phyloP scores from a whole-genome alignment of 2,329 filamentous ascomycete species.

The Botrytis pseudocinerea region DNA sequence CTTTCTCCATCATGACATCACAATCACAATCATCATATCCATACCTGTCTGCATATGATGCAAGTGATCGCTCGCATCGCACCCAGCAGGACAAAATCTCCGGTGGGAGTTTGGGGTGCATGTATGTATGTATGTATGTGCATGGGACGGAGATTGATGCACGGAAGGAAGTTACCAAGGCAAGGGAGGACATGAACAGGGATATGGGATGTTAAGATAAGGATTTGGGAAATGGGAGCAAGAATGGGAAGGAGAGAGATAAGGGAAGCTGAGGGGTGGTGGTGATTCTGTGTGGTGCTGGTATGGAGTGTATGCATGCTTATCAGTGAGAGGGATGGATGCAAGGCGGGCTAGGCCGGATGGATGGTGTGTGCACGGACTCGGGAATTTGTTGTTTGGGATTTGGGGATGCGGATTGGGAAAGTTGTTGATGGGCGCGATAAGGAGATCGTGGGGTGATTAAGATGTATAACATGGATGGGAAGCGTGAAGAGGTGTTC shows the following conservation, averaged over 20 bases:
- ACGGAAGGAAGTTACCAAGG: background rate
- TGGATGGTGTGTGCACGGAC: constrained; percentile 1
- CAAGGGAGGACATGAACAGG: too few species aligned
- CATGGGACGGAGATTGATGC: background rate
- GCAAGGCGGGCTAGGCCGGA: background rate
- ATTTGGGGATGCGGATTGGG: background rate
- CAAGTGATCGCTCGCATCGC: background rate
- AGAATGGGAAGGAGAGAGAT: background rate
- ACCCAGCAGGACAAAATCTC: background rate
- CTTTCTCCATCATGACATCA: constrained; percentile 15
- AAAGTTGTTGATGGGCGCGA: background rate
- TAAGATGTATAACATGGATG: background rate
- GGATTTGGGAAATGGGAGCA: background rate
- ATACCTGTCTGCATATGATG: background rate
- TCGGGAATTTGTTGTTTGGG: background rate
- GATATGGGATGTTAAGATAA: background rate
- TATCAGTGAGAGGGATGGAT: constrained; percentile 3
- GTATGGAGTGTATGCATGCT: constrained; percentile 1
- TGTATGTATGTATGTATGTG: background rate
- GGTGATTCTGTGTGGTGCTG: background rate
- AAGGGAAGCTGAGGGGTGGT: background rate
- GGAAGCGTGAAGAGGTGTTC: background rate
- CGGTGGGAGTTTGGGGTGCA: constrained; percentile 7
- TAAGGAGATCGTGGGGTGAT: background rate
- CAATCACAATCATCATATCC: background rate